Evolutionary conservation across 1,284 basidiomycete species (phyloP).

Genomic region (Sparassis latifolia): DNA sequence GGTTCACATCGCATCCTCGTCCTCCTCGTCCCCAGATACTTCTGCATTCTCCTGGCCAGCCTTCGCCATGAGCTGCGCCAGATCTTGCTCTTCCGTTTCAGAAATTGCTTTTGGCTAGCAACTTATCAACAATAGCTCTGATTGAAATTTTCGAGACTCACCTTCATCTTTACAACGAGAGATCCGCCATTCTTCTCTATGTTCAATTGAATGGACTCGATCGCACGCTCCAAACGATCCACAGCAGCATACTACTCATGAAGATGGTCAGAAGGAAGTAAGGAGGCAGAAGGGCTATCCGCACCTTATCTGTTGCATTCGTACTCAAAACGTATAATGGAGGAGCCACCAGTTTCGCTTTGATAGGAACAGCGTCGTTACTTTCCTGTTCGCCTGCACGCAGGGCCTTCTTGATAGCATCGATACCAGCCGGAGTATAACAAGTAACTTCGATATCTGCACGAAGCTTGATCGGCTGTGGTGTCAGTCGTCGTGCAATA

Average conservation of each 20-base stretch:
- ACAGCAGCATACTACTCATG: conserved; percentile 72
- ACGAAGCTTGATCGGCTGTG: conserved; percentile 97
- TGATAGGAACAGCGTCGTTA: conserved; percentile 91
- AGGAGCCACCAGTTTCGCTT: conserved; percentile 94
- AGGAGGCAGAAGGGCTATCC: conserved; percentile 3
- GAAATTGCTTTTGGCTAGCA: conserved; percentile 89
- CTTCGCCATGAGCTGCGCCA: conserved; percentile 92
- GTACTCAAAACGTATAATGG: conserved; percentile 95
- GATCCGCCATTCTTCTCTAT: conserved; percentile 85
- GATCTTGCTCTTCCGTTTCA: conserved; percentile 94
- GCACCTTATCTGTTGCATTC: conserved; percentile 93
- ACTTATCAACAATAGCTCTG: not conserved
- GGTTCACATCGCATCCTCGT: conserved; percentile 43
- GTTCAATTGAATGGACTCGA: conserved; percentile 81
- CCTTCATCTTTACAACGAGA: conserved; percentile 96
- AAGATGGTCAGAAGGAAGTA: not conserved
- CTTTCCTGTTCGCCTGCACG: conserved; percentile 84
- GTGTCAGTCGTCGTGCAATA: conserved; percentile 92
- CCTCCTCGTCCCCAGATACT: conserved; percentile 90
- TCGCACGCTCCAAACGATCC: conserved; percentile 88
- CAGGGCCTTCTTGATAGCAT: conserved; percentile 93
- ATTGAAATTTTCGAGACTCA: conserved; percentile 25
- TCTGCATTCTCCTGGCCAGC: conserved; percentile 89
- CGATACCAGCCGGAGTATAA: conserved; percentile 96
- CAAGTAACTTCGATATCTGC: conserved; percentile 98